Evolutionary conservation across 139 green algal species (phyloP), one percentile per base, ranked within the genome.

Genomic region (Cymbomonas tetramitiformis): DNA sequence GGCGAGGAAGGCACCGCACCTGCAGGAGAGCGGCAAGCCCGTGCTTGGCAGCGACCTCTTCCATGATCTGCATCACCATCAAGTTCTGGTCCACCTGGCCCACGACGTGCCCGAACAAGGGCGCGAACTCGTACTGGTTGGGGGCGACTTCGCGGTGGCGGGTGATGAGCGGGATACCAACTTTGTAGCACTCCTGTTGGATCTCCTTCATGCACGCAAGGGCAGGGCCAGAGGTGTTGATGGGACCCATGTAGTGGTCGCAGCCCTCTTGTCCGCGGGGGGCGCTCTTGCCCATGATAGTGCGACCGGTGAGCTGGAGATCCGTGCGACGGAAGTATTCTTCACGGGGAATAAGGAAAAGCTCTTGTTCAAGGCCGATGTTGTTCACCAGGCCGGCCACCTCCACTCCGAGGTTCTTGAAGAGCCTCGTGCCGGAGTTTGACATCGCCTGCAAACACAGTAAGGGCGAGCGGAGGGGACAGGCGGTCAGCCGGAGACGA

Each of bases 41-140:
- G 41, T 70, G 32, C 62, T 70, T 54, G 4, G 52, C 40, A 9
- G 62, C 52, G 4, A 64, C 53, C 49, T 70, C 53, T 46, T 70
- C 53, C 23, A 63, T 53, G 21, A 70, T 58, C 56, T 70, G 62
- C 62, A 70, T 70, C 4, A 70, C 43, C 33, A 70, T 51, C 41
- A 64, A 46, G 53, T 70, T 63, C 38, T 70, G 52, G 34, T 70
- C 62, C 8, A 40, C 48, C 49, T 63, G 53, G 24, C 19, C 39
- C 53, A 59, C 43, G 29, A 33, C 52, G 53, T 58, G 50, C 21
- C 53, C 62, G 46, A 70, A 70, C 7, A 64, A 40, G 25, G 62
- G 62, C 18, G 62, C 62, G 19, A 70, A 59, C 38, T 70, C 62
- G 38, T 64, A 70, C 36, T 70, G 62, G 53, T 63, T 63, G 7